Evolutionary conservation across 306 rosid species (phyloP), one percentile per base, ranked within the genome.

Genomic region (Echinosophora koreensis): DNA sequence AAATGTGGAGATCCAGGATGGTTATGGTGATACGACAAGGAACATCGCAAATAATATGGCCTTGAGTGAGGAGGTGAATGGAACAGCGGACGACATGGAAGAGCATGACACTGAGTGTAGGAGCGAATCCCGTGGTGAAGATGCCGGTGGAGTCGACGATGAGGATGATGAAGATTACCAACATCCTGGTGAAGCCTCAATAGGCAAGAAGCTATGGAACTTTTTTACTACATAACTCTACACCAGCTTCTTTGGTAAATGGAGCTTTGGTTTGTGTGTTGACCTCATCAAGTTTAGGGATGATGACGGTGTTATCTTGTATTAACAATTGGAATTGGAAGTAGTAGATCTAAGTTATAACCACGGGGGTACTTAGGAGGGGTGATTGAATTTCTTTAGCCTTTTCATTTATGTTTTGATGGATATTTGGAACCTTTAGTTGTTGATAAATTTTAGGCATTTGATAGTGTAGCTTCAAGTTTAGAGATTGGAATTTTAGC

Each of bases 11-110:
- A 58, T 51, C 8, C 83, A 79, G 38, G 93, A 81, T 35, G 86
- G 62, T 55, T 67, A 76, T 67, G 90, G 63, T n/a, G 89, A 86
- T 78, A 62, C 70, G 17, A 66, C 77, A 3, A 78, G 85, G 71
- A 74, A 56, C 28, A 9, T 59, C 22, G 79, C n/a, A 11, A 87
- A 67, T 65, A 55, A 80, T 55, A 32, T 63, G 37, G 86, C 86
- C 61, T 22, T 87, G 84, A 92, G 97, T 77, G 98, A 95, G 81
- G 98, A 91, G 95, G 98, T 91, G 81, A 92, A 90, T 9, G 97
- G 93, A 62, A 88, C 93, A 14, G 88, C 87, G 0, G 92, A 86
- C 66, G 80, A 64, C 17, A 82, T 22, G 7, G 83, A 74, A 69
- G 85, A 82, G 80, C 84, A 80, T 12, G 85, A 52, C 14, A 74